Evolutionary conservation across 2,329 filamentous ascomycete genomes (phyloP), one percentile per base, ranked within the genome.

Genomic region (Colletotrichum sp.): DNA sequence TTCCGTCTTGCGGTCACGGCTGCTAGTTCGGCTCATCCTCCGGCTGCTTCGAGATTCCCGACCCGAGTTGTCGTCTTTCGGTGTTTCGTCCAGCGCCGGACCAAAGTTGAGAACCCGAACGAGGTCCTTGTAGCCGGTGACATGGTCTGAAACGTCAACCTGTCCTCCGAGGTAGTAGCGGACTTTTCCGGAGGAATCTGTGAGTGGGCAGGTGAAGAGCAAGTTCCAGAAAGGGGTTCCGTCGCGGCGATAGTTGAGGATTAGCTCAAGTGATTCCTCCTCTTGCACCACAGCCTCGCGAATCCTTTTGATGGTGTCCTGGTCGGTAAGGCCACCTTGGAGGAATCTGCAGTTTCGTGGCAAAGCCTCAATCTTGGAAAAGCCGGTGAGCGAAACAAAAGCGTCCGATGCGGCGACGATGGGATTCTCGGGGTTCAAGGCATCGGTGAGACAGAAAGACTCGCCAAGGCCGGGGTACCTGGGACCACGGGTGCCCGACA

Each of bases 391-490:
- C n/a, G 84, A 81, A 63, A 88, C 83, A 73, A 90, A 91, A 2
- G 88, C 87, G 71, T 90, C 88, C 0, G 89, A 89, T 4, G 86
- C 86, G 72, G 82, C 88, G 0, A 85, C 76, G 52, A 90, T 87
- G 0, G 89, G 88, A 74, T 90, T 90, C 65, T 90, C 88, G 0
- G 85, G 83, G 58, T 84, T 83, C 6, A 82, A 78, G 1, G 89
- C 88, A 78, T 92, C 88, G 1, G 89, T 91, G 18, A 92, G 79
- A 71, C 90, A 90, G 77, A 92, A 92, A 26, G 90, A 90, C 64
- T 90, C 86, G 10, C 90, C 90, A 0, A 93, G 84, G 1, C 91
- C 91, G 4, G 87, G 87, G 69, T 88, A 92, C 66, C 84, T 79
- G 7, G 82, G 81, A 10, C 78, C 74, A 3, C 82, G 80, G 24